Evolutionary conservation across 495 filamentous ascomycete genomes (phyloP), one percentile per base, ranked within the genome.

Genomic region (Aspergillus affinis): DNA sequence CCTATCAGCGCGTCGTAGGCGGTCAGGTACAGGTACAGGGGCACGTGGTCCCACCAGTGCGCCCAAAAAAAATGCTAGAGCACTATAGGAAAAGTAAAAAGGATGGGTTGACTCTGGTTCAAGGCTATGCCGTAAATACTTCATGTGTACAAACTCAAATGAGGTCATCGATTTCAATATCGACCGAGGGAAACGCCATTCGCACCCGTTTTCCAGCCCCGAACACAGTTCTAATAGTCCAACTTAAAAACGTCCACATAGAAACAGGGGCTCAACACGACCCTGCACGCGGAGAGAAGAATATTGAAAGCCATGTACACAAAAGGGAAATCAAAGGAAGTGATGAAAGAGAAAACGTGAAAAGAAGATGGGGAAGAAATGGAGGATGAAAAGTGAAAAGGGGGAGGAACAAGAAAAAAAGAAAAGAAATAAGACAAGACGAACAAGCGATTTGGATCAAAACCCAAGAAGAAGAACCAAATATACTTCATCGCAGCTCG

Each of bases 131-230:
- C 63, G 62, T 58, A 66, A 62, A 61, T 61, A 71, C 63, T 65
- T 63, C 57, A 63, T 63, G 60, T 61, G 66, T 61, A 62, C 62
- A 66, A 63, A 61, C 49, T 69, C 65, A 67, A 69, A 75, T 73
- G 61, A 68, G 67, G 68, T 70, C 70, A 70, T 72, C 72, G 65
- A 74, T 69, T 69, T 69, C 55, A 63, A 60, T 58, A 64, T 69
- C 72, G 66, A 69, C 21, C 68, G 62, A 73, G 72, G 67, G 65
- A 78, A 80, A 80, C 77, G 77, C 77, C 77, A 75, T 75, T 74
- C 67, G 67, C 75, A 76, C 77, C 75, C 65, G 71, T 80, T 80
- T 77, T 75, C 76, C 74, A 76, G 68, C 74, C 74, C 75, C 71
- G 72, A 78, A 78, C 75, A 75, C 68, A 73, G 72, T 77, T 78